Base-by-base conservation (phyloP, 805 yeast genomes). In the Candida jianshihensis region DNA sequence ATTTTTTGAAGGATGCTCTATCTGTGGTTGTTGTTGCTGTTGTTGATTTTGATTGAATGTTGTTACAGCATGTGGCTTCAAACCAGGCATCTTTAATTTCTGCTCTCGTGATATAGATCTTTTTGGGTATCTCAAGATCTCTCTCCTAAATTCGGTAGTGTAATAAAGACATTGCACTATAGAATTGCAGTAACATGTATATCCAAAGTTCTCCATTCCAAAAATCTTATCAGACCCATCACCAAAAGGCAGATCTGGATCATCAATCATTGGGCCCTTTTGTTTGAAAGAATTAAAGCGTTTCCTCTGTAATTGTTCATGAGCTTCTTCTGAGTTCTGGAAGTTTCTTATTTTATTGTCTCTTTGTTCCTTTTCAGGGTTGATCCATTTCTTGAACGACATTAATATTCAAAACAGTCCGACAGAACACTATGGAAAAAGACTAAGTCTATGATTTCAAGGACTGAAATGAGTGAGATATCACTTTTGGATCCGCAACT, bases 151-250 rank as follows among this genome's bases (percentile, higher is more conserved):
- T 20, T 70, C 71, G 19, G 72, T 69, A 4, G 90, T 71, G 60
- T 83, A 80, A 64, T 75, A 90, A 9, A 90, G 69, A 46, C 95
- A 86, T 57, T 92, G 98, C 18, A 92, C 62, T 21, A 92, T 84
- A 9, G 96, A 86, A 50, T 92, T 92, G 60, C 95, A 85, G 63
- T 90, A 90, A 62, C 97, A 92, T 0, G 97, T 88, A 56, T 88
- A 81, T 3, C 95, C 95, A 50, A 82, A 83, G 53, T 84, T 84
- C 54, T 84, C 92, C 72, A 81, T 75, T 1, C 94, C 94, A 56
- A 74, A 83, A 17, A 83, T 70, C 55, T 81, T 83, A 41, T 72
- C 65, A 6, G 78, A 63, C 2, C 88, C 89, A 53, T 78, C 79
- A 5, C 87, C 89, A 51, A 58, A 77, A 9, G 80, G 81, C 41